Base-by-base conservation (phyloP, 129 eudicot species). In the Solidago caesia region DNA sequence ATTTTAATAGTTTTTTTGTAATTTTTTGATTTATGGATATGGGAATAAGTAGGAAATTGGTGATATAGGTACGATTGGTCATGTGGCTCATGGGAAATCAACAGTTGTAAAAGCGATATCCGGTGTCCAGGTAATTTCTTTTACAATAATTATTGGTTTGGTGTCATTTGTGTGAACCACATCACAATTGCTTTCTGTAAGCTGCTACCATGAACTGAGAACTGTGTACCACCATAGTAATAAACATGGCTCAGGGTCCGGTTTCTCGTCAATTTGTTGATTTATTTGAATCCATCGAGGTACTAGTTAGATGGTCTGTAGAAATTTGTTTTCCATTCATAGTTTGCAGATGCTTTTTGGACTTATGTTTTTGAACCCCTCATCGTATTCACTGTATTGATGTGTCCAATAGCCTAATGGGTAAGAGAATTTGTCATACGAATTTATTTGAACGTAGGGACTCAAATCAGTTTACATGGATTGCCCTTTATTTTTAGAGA, bases 21-120 rank as follows among this genome's bases (percentile, higher is more conserved):
- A 29, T n/a, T 15, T 61, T 16, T 2, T 74, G 68, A 42, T 47
- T 7, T 11, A 2, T 59, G 76, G 63, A 78, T n/a, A 4, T 48
- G 66, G 42, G 39, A 56, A 6, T 57, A 7, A 14, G 49, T 70
- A 8, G 67, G 43, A 63, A 43, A 70, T 13, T 25, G 43, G 16
- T 64, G 13, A 11, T 47, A 65, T 82, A 90, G 96, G 98, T 27
- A 93, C 98, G 46, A 93, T 93, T 77, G 98, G 98, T 42, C 98
- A 93, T 76, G 98, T 93, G 92, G 98, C 98, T 64, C 98, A 93
- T 79, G 98, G 98, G 12, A 93, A 93, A 77, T 93, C 98, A 5
- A 93, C 98, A 9, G 98, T 93, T 59, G 98, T 93, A 21, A 93
- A 93, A 77, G 98, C 98, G 16, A 93, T 93, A 56, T 93, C 98